Evolutionary conservation across 495 filamentous ascomycete species (phyloP).

Genomic region (Bryoglossum gracile): DNA sequence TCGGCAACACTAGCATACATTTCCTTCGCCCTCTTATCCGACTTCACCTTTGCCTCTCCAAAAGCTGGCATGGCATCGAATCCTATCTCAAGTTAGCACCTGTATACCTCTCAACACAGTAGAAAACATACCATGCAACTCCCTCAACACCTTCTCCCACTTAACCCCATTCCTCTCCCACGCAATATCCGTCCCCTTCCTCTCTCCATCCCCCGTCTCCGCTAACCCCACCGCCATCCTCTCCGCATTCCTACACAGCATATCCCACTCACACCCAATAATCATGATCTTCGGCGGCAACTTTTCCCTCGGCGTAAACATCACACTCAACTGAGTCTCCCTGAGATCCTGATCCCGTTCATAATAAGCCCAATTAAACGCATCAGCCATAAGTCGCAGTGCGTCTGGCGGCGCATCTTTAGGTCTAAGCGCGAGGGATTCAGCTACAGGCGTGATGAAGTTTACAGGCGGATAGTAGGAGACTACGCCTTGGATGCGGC

Average conservation of each 20-base stretch:
- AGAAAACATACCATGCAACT: constrained; percentile 15
- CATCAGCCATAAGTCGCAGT: constrained; percentile 19
- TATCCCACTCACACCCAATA: constrained; percentile 17
- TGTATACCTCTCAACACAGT: background rate
- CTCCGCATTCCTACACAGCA: constrained; percentile 27
- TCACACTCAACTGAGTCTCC: constrained; percentile 31
- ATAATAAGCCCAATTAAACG: constrained; percentile 34
- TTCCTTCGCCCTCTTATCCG: constrained; percentile 1
- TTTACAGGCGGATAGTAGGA: constrained; percentile 33
- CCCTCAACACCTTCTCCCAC: constrained; percentile 16
- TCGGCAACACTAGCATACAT: constrained; percentile 18
- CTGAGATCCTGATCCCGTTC: constrained; percentile 27
- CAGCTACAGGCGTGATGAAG: constrained; percentile 23
- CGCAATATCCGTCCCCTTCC: constrained; percentile 1
- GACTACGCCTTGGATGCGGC: constrained; percentile 27
- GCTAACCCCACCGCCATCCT: constrained; percentile 31
- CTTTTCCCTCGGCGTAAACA: constrained; percentile 27
- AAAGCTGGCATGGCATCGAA: constrained; percentile 9
- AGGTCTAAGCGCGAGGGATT: constrained; percentile 25
- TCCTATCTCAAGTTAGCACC: background rate
- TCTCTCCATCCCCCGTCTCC: constrained; percentile 16
- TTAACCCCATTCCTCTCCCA: constrained; percentile 15
- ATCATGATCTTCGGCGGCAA: constrained; percentile 25
- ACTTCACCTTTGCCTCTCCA: background rate
- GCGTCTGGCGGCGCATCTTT: constrained; percentile 23